These are phyloP conservation scores for Capronia coronata DNA, from an alignment of 2,329 filamentous ascomycete genomes.

Conservation along the genomic window DNA sequence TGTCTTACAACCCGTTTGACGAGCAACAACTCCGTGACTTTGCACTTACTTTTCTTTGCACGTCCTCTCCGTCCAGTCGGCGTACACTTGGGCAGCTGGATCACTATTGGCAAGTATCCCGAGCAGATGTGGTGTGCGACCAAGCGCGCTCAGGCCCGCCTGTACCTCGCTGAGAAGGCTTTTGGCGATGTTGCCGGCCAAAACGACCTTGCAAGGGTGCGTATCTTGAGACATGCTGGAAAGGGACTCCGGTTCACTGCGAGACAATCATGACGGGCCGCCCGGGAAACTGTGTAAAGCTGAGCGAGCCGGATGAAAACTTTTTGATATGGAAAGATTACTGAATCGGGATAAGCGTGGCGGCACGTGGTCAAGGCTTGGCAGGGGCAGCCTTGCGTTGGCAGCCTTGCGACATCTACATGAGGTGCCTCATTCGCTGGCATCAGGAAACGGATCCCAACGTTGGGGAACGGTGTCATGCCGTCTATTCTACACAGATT, in stretches of 20 bases:
- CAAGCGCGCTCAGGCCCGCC: conserved; percentile 64
- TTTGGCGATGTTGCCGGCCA: conserved; percentile 82
- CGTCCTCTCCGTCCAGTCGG: conserved; percentile 95
- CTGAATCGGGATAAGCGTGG: conserved; percentile 1
- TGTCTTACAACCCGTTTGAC: not conserved
- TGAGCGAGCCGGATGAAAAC: not conserved
- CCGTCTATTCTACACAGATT: too few species aligned
- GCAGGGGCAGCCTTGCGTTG: conserved; percentile 1
- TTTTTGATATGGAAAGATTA: not conserved
- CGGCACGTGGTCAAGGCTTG: conserved; percentile 1
- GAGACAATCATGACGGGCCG: not conserved
- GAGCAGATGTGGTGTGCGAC: conserved; percentile 66
- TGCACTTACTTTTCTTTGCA: conserved; percentile 81
- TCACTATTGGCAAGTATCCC: conserved; percentile 91
- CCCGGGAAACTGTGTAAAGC: not conserved
- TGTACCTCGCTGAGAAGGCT: conserved; percentile 70
- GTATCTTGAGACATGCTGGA: conserved; percentile 19
- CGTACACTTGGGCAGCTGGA: conserved; percentile 85
- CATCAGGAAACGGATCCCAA: too few species aligned
- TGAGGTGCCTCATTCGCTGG: too few species aligned
- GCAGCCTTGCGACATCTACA: not conserved
- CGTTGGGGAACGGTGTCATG: too few species aligned
- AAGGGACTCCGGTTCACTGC: not conserved
- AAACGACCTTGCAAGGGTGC: conserved; percentile 73
- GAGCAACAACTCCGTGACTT: not conserved